phyloP scores from a whole-genome alignment of 106 monocot genomes.

The Alisma plantagoaquatica region DNA sequence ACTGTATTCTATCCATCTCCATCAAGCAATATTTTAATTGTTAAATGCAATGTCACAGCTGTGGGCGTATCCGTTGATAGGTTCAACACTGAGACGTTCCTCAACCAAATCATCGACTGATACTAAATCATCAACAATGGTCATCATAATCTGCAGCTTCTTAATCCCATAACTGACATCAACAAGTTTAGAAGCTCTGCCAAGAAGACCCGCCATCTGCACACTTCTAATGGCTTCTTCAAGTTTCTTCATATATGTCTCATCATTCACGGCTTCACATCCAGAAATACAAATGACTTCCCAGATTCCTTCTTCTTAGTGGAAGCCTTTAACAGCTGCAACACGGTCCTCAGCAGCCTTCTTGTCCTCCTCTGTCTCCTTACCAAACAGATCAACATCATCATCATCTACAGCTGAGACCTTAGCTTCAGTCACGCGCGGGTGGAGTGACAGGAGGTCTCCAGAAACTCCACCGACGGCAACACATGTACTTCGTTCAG shows the following conservation, averaged over 20 bases:
- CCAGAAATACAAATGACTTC: slow-evolving; percentile 78
- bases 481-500: slow-evolving; percentile 61
- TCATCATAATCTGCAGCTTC: slow-evolving; percentile 92
- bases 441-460: slow-evolving; percentile 27
- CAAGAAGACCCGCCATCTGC: slow-evolving; percentile 68
- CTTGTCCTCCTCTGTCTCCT: slow-evolving; percentile 98
- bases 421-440: slow-evolving; percentile 68
- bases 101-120: slow-evolving; percentile 72
- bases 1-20: too few species aligned
- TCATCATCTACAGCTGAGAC: slow-evolving; percentile 52
- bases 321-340: slow-evolving; percentile 71
- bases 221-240: slow-evolving; percentile 65
- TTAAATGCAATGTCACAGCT: slow-evolving; percentile 95
- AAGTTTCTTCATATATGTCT: slow-evolving; percentile 85
- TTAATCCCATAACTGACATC: slow-evolving; percentile 92
- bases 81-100: slow-evolving; percentile 49
- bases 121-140: slow-evolving; percentile 81
- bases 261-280: slow-evolving; percentile 94
- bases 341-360: slow-evolving; percentile 42
- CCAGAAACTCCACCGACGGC: slow-evolving; percentile 48
- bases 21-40: too few species aligned
- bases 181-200: slow-evolving; percentile 90
- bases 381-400: slow-evolving; percentile 92
- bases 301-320: slow-evolving; percentile 92
- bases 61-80: slow-evolving; percentile 69